Percentiles rank a stretch among this genome's conserved stretches.
These are phyloP conservation scores for Aschersonia sp. DNA, from an alignment of 2,329 filamentous ascomycete genomes.

Conservation along the genomic window DNA sequence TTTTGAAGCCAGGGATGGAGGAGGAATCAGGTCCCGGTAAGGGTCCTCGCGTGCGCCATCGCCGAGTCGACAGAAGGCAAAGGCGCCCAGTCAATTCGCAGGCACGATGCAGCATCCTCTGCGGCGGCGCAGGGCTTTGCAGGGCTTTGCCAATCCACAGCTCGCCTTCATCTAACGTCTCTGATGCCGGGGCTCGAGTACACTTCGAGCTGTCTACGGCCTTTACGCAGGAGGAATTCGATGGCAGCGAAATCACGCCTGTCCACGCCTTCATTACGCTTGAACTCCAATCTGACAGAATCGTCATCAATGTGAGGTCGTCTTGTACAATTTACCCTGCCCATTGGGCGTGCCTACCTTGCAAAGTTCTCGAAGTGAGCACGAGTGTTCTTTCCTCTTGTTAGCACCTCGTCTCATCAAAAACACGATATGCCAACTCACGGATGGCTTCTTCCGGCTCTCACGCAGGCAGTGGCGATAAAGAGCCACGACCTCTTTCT, in stretches of 20 bases:
- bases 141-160: neutral
- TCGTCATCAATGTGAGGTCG: neutral
- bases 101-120: neutral
- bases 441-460: conserved; percentile 64
- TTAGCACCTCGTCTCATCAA: neutral
- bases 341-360: conserved; percentile 29
- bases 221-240: conserved; percentile 73
- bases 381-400: conserved; percentile 3
- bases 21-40: neutral
- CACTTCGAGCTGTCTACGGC: conserved; percentile 64
- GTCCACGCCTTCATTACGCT: conserved; percentile 50
- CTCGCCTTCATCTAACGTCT: conserved; percentile 41
- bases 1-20: neutral
- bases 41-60: neutral
- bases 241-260: conserved; percentile 79
- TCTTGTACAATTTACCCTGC: neutral
- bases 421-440: conserved; percentile 18
- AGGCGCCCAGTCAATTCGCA: neutral
- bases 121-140: neutral
- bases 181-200: conserved; percentile 71
- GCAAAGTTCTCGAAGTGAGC: conserved; percentile 49
- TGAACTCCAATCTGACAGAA: conserved; percentile 47
- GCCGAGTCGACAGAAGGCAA: neutral
- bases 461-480: conserved; percentile 79
- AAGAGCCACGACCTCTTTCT: conserved; percentile 20